Evolutionary conservation across 2,329 filamentous ascomycete species (phyloP).

Genomic region (Arthroderma sp.): DNA sequence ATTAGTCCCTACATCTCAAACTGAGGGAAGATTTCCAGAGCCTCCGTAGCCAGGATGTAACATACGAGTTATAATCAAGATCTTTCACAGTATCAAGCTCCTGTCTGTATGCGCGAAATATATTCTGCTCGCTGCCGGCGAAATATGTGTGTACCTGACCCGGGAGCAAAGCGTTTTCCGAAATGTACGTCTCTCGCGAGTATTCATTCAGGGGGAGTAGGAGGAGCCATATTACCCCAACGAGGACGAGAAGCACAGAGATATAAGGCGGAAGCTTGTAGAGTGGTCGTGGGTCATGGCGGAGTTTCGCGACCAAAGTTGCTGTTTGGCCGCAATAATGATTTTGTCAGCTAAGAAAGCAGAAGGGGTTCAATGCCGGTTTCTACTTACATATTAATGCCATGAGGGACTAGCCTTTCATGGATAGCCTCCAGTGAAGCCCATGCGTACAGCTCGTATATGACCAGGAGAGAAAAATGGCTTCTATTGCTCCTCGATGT

Average conservation of each 20-base stretch:
- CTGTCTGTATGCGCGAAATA: slow-evolving; percentile 79
- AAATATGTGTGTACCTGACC: slow-evolving; percentile 98
- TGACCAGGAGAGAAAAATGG: neutral
- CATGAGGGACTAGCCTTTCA: slow-evolving; percentile 25
- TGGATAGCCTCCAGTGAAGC: slow-evolving; percentile 17
- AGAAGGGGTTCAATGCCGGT: neutral
- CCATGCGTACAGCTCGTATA: slow-evolving; percentile 3
- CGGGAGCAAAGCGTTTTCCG: slow-evolving; percentile 88
- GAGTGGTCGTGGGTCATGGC: slow-evolving; percentile 68
- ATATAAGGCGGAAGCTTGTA: slow-evolving; percentile 66
- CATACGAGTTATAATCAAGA: slow-evolving; percentile 27
- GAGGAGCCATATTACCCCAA: slow-evolving; percentile 81
- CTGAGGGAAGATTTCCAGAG: neutral
- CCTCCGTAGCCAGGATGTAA: neutral
- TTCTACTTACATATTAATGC: slow-evolving; percentile 30
- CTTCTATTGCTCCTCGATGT: neutral
- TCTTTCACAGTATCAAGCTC: slow-evolving; percentile 53
- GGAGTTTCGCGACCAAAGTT: slow-evolving; percentile 42
- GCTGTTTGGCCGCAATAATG: slow-evolving; percentile 13
- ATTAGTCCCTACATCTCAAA: neutral
- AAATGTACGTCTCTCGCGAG: slow-evolving; percentile 87
- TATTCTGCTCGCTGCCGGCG: slow-evolving; percentile 85
- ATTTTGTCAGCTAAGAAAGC: neutral
- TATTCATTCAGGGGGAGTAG: slow-evolving; percentile 83
- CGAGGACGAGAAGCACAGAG: slow-evolving; percentile 68